Percentiles rank a stretch among this genome's conserved stretches.
These are phyloP conservation scores for Trametes sp. DNA, from an alignment of 1,284 basidiomycete species.

Conservation along the genomic window DNA sequence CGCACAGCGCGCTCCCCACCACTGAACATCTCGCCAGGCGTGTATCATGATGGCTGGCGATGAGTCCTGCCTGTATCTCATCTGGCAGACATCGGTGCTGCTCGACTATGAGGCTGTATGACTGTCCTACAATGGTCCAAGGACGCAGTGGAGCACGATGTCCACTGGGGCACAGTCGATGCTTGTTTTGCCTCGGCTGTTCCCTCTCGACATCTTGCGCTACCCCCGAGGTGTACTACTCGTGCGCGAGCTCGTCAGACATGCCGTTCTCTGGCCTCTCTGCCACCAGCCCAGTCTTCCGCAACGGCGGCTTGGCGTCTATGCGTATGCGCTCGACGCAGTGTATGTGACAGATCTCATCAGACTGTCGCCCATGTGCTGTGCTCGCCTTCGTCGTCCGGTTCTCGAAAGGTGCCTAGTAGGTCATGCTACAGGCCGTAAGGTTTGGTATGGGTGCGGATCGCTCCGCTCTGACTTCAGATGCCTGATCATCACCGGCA, in stretches of 20 bases:
- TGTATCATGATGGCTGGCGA: too few species aligned
- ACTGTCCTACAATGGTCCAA: neutral
- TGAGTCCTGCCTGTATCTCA: too few species aligned
- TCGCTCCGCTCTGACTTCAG: neutral
- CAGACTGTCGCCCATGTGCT: slow-evolving; percentile 3
- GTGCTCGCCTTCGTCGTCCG: neutral
- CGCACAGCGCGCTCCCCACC: neutral
- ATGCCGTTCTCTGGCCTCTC: too few species aligned
- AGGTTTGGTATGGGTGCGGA: neutral
- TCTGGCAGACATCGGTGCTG: neutral
- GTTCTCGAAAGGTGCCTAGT: neutral
- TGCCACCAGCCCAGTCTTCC: neutral
- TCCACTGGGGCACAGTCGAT: neutral
- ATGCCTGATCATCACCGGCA: too few species aligned
- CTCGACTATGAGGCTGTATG: neutral
- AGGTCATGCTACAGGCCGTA: neutral
- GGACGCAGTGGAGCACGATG: neutral
- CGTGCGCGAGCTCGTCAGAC: neutral
- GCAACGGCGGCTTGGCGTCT: neutral
- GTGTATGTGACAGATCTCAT: slow-evolving; percentile 11
- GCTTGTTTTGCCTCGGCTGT: neutral
- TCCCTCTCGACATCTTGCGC: neutral
- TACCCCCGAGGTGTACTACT: neutral
- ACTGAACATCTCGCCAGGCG: neutral
- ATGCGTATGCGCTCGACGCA: neutral